phyloP scores from a whole-genome alignment of 176 grass and related monocot genomes.

The Tillandsia fasciculata region DNA sequence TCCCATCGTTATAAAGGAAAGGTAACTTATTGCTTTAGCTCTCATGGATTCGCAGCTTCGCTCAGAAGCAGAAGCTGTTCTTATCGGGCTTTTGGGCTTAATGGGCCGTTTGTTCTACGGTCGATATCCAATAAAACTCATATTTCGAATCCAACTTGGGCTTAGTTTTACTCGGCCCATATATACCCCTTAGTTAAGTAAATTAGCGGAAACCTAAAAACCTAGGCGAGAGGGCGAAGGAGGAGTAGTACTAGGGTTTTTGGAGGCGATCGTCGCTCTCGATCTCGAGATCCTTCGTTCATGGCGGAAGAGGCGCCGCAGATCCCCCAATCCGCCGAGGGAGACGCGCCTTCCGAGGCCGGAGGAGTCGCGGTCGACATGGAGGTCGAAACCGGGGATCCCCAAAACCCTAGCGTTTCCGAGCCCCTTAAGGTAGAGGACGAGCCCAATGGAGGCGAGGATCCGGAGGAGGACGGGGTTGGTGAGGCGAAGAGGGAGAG shows the following conservation, averaged over 20 bases:
- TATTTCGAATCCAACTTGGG: too few relatives aligned
- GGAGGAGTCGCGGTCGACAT: neutral
- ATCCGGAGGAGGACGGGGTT: constrained; percentile 24
- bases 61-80: too few relatives aligned
- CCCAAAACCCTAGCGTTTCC: neutral
- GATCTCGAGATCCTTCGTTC: neutral
- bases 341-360: neutral
- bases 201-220: neutral
- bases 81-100: too few relatives aligned
- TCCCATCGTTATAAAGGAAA: too few relatives aligned
- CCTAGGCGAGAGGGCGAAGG: neutral
- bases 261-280: neutral
- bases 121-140: too few relatives aligned
- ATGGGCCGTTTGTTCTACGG: too few relatives aligned
- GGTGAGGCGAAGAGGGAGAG: constrained; percentile 23
- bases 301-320: constrained; percentile 10
- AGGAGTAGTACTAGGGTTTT: neutral
- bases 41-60: too few relatives aligned
- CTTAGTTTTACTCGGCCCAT: too few relatives aligned
- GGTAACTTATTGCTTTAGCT: too few relatives aligned
- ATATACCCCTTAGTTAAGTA: neutral
- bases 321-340: neutral
- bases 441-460: constrained; percentile 11
- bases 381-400: neutral
- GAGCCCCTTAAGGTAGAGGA: neutral